A percentile compares a stretch with the other conserved stretches of the same genome.
These are phyloP conservation scores for Seminavis robusta DNA, from an alignment of 108 stramenopile genomes.

Conservation along the genomic window DNA sequence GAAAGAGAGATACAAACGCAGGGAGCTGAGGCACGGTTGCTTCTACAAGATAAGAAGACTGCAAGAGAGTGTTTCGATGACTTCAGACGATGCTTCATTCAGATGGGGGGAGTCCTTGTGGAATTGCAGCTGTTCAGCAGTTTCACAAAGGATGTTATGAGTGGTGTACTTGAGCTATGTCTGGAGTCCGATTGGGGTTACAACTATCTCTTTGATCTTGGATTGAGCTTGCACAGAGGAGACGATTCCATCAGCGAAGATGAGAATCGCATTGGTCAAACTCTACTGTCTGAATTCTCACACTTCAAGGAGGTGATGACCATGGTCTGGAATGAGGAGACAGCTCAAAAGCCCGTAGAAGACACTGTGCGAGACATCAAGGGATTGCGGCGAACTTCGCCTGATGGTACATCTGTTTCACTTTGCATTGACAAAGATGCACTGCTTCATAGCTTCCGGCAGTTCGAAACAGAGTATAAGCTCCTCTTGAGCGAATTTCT, in stretches of 20 bases:
- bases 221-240: slow-evolving; percentile 41
- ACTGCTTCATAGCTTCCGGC: slow-evolving; percentile 34
- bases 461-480: slow-evolving; percentile 43
- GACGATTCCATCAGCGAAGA: slow-evolving; percentile 32
- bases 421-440: slow-evolving; percentile 24
- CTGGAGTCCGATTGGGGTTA: slow-evolving; percentile 53
- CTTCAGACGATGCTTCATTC: slow-evolving; percentile 46
- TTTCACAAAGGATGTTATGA: slow-evolving; percentile 43
- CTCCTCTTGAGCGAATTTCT: slow-evolving; percentile 47
- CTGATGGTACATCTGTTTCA: not conserved
- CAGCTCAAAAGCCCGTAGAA: slow-evolving; percentile 53
- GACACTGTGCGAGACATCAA: slow-evolving; percentile 38
- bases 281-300: slow-evolving; percentile 44
- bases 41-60: slow-evolving; percentile 19
- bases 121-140: slow-evolving; percentile 45
- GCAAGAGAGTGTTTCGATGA: slow-evolving; percentile 40
- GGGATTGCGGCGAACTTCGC: slow-evolving; percentile 18
- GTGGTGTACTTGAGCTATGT: slow-evolving; percentile 41
- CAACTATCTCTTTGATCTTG: slow-evolving; percentile 57
- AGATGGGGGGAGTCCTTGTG: slow-evolving; percentile 51
- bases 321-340: slow-evolving; percentile 65
- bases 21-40: slow-evolving; percentile 30
- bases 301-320: slow-evolving; percentile 64
- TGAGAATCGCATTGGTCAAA: slow-evolving; percentile 51
- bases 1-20: slow-evolving; percentile 38